Conservation (phyloP, 2,329 filamentous ascomycete genomes). For the Leptographium wingfieldii region DNA sequence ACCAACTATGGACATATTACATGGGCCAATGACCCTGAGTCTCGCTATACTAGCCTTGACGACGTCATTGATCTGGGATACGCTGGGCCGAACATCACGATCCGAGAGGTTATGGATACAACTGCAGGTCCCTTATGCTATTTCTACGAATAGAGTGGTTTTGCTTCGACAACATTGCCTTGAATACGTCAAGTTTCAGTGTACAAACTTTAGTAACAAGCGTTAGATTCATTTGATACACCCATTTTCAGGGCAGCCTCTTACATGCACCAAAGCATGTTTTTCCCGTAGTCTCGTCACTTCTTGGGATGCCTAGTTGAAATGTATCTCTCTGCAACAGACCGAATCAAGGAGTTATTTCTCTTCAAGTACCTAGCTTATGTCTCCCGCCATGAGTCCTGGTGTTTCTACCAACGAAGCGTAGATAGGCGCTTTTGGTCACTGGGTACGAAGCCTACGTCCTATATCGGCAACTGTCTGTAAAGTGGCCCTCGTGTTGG, state of each 20-base stretch:
- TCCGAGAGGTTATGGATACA: conserved; percentile 18
- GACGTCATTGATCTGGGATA: conserved; percentile 21
- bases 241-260: not conserved
- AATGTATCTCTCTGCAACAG: too few species aligned
- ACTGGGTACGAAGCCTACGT: not conserved
- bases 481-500: not conserved
- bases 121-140: conserved; percentile 18
- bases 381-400: too few species aligned
- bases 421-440: too few species aligned
- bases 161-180: not conserved
- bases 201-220: not conserved
- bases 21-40: conserved; percentile 18
- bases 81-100: conserved; percentile 14
- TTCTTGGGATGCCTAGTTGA: too few species aligned
- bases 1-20: conserved; percentile 18
- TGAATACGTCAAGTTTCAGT: not conserved
- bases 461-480: not conserved
- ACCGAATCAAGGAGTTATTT: too few species aligned
- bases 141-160: conserved; percentile 13
- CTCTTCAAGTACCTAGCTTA: too few species aligned
- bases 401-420: too few species aligned
- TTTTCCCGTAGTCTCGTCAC: too few species aligned
- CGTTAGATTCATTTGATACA: not conserved
- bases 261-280: too few species aligned
- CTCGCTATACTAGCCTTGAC: conserved; percentile 13